Conservation (phyloP, 257 asterid species). For the Capsicum baccatum region DNA sequence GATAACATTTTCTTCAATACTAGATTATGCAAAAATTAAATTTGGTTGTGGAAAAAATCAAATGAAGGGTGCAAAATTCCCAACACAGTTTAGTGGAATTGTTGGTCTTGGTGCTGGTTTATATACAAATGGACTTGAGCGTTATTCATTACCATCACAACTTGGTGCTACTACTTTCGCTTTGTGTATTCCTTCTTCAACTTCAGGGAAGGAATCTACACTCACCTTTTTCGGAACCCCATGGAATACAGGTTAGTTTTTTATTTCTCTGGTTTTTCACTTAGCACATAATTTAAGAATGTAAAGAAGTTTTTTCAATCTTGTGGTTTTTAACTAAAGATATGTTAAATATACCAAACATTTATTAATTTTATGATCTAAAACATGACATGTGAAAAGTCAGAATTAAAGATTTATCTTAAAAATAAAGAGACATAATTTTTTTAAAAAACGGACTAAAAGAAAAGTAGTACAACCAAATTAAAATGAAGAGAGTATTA, state of each 20-base stretch:
- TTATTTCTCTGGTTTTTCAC: too few relatives aligned
- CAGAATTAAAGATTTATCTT: too few relatives aligned
- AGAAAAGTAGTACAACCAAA: too few relatives aligned
- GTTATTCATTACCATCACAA: conserved; percentile 26
- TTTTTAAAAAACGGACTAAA: too few relatives aligned
- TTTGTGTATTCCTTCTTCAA: conserved; percentile 21
- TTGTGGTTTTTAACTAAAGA: too few relatives aligned
- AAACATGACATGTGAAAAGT: too few relatives aligned
- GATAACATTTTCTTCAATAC: conserved; percentile 13
- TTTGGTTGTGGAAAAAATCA: conserved; percentile 28
- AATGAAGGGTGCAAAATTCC: not conserved
- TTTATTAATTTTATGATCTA: too few relatives aligned
- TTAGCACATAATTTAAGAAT: too few relatives aligned
- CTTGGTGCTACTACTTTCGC: not conserved
- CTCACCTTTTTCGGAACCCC: not conserved
- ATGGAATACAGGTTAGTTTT: not conserved
- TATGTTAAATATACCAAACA: too few relatives aligned
- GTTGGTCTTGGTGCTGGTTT: conserved; percentile 21
- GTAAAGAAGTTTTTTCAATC: too few relatives aligned
- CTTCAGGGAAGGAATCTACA: conserved; percentile 18
- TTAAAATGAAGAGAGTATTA: too few relatives aligned
- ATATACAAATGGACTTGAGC: conserved; percentile 11
- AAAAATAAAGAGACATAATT: too few relatives aligned
- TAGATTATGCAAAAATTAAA: conserved; percentile 10
- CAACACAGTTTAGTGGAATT: not conserved